phyloP scores from a whole-genome alignment of 2,329 filamentous ascomycete genomes.

The Penicillium verrucosum region DNA sequence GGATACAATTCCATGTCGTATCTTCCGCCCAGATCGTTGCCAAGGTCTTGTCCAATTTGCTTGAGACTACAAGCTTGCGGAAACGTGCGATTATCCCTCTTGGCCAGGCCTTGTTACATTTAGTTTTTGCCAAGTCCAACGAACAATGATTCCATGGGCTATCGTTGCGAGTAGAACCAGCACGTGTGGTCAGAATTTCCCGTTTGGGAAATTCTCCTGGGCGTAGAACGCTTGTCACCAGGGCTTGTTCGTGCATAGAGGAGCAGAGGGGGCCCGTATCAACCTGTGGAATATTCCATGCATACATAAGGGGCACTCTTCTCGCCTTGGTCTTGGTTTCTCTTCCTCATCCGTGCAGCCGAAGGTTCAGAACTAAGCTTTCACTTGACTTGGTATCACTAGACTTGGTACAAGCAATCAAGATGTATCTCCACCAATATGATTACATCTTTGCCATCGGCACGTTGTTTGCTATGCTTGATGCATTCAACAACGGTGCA shows the following conservation, averaged over 20 bases:
- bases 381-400: not conserved
- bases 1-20: not conserved
- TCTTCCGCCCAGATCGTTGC: not conserved
- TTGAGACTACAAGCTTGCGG: constrained; percentile 4
- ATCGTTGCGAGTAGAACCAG: constrained; percentile 16
- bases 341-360: constrained; percentile 1
- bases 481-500: constrained; percentile 76
- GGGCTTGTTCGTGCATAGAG: constrained; percentile 1
- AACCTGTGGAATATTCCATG: not conserved
- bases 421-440: constrained; percentile 60
- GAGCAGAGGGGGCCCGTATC: not conserved
- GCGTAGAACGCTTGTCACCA: not conserved
- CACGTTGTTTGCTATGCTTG: constrained; percentile 71
- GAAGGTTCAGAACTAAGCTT: not conserved
- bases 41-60: constrained; percentile 7
- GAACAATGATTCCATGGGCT: constrained; percentile 1
- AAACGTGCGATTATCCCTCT: not conserved
- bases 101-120: constrained; percentile 6
- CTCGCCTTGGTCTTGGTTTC: not conserved
- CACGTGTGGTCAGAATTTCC: constrained; percentile 18
- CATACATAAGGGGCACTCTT: constrained; percentile 8
- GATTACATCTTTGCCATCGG: constrained; percentile 72
- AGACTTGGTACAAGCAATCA: constrained; percentile 28
- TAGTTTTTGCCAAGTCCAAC: constrained; percentile 13
- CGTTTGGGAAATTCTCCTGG: not conserved